phyloP scores from a whole-genome alignment of 2,329 filamentous ascomycete genomes.

The Byssothecium circinans region DNA sequence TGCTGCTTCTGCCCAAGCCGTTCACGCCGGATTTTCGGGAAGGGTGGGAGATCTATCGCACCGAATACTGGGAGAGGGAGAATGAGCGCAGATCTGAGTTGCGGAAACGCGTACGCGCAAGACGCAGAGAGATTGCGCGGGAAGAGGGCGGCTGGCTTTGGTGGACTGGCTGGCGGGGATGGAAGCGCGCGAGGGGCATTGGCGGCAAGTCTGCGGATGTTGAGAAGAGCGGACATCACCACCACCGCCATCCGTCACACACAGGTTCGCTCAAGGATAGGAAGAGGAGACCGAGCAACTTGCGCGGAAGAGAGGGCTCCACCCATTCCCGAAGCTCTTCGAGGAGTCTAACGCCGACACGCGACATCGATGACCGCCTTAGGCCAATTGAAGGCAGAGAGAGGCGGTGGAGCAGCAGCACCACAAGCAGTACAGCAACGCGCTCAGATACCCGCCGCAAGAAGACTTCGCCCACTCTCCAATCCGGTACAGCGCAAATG shows the following conservation, averaged over 20 bases:
- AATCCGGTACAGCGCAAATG: slow-evolving; percentile 28
- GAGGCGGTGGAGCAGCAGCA: slow-evolving; percentile 39
- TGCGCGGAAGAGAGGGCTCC: slow-evolving; percentile 30
- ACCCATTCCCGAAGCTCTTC: slow-evolving; percentile 38
- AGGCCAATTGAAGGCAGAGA: slow-evolving; percentile 22
- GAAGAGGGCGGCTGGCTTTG: slow-evolving; percentile 75
- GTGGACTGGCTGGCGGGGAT: slow-evolving; percentile 76
- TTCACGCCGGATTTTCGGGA: slow-evolving; percentile 94
- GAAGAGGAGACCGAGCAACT: slow-evolving; percentile 31
- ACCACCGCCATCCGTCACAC: slow-evolving; percentile 14
- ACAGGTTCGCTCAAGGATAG: slow-evolving; percentile 23
- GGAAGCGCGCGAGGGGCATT: slow-evolving; percentile 42
- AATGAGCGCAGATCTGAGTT: slow-evolving; percentile 83
- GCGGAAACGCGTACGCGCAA: slow-evolving; percentile 68
- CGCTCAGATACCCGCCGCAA: slow-evolving; percentile 25
- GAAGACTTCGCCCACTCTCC: slow-evolving; percentile 13
- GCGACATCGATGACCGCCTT: slow-evolving; percentile 32
- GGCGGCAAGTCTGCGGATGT: slow-evolving; percentile 28
- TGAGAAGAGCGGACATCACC: slow-evolving; percentile 30
- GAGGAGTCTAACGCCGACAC: slow-evolving; percentile 34
- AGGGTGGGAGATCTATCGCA: slow-evolving; percentile 93
- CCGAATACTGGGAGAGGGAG: slow-evolving; percentile 95
- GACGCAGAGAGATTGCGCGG: slow-evolving; percentile 68
- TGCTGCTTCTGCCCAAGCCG: slow-evolving; percentile 87
- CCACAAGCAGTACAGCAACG: slow-evolving; percentile 29